These are phyloP conservation scores for Eimeria acervulina DNA, from an alignment of 169 alveolate genomes.

Conservation along the genomic window DNA sequence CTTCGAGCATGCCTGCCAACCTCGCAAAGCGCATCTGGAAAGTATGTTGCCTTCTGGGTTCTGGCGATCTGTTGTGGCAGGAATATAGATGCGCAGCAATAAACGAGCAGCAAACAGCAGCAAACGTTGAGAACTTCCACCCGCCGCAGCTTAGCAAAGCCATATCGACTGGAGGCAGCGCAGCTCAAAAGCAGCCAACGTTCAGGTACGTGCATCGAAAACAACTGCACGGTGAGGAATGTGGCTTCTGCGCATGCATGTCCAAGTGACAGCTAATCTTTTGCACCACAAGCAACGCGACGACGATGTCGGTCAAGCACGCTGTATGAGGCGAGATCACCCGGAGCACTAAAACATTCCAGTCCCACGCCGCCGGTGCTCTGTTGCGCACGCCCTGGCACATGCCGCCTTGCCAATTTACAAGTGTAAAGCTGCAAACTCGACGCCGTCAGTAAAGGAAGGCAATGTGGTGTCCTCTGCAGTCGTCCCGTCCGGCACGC, in stretches of 20 bases:
- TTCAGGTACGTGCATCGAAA: neutral
- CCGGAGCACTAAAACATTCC: neutral
- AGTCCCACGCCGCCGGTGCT: neutral
- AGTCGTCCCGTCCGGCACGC: constrained; percentile 81
- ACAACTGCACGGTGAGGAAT: neutral
- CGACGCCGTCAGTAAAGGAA: constrained; percentile 71
- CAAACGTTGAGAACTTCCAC: neutral
- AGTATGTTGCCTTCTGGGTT: neutral
- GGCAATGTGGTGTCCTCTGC: constrained; percentile 83
- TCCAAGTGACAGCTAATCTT: neutral
- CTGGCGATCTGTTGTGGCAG: neutral
- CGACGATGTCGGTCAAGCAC: neutral
- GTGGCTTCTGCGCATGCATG: neutral
- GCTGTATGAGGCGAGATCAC: neutral
- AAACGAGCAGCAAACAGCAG: neutral
- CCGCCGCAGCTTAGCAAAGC: neutral
- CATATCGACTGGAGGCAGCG: neutral
- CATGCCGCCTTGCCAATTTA: neutral
- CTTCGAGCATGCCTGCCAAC: neutral
- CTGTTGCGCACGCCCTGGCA: neutral
- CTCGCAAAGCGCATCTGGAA: neutral
- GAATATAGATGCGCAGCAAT: neutral
- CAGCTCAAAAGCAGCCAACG: neutral
- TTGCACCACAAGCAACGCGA: neutral
- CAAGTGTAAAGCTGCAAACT: constrained; percentile 33